A percentile compares a stretch with the other conserved stretches of the same genome.
These are phyloP conservation scores for Boletus subcaerulescens DNA, from an alignment of 768 basidiomycete species.

Conservation along the genomic window DNA sequence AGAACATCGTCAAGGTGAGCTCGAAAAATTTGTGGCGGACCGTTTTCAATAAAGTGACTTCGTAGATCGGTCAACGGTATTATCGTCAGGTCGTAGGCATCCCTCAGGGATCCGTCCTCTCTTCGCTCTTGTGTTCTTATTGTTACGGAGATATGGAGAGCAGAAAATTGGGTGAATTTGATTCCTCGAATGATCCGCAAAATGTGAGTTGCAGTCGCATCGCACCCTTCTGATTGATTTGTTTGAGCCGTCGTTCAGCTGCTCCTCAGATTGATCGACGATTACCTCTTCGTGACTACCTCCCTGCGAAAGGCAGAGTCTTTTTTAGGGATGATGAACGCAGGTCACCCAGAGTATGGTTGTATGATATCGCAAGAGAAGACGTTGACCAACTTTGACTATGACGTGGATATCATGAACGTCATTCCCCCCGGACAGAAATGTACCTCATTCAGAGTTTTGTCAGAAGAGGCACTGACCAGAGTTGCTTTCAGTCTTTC, in stretches of 20 bases:
- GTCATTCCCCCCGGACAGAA: conserved; percentile 46
- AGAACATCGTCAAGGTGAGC: conserved; percentile 85
- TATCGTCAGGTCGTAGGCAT: conserved; percentile 93
- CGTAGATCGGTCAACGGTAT: conserved; percentile 74
- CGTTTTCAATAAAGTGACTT: background rate
- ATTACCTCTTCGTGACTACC: conserved; percentile 88
- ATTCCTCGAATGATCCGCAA: conserved; percentile 52
- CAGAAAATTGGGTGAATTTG: conserved; percentile 35
- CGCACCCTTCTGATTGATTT: background rate
- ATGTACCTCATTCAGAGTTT: conserved; percentile 28
- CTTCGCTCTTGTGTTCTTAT: conserved; percentile 87
- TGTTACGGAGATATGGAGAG: conserved; percentile 92
- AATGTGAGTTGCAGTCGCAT: conserved; percentile 50
- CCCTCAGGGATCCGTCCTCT: conserved; percentile 97
- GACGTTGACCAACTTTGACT: conserved; percentile 84
- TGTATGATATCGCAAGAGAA: conserved; percentile 89
- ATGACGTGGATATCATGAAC: conserved; percentile 50
- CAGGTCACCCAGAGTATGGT: conserved; percentile 92
- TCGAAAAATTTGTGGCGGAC: background rate
- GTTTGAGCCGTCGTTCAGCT: conserved; percentile 41
- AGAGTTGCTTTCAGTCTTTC: conserved; percentile 57
- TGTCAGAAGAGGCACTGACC: background rate
- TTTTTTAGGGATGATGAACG: conserved; percentile 76
- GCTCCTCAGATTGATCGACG: conserved; percentile 86
- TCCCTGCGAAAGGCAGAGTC: conserved; percentile 51